phyloP scores from a whole-genome alignment of 2,329 filamentous ascomycete genomes.

The Clonostachys chloroleuca region DNA sequence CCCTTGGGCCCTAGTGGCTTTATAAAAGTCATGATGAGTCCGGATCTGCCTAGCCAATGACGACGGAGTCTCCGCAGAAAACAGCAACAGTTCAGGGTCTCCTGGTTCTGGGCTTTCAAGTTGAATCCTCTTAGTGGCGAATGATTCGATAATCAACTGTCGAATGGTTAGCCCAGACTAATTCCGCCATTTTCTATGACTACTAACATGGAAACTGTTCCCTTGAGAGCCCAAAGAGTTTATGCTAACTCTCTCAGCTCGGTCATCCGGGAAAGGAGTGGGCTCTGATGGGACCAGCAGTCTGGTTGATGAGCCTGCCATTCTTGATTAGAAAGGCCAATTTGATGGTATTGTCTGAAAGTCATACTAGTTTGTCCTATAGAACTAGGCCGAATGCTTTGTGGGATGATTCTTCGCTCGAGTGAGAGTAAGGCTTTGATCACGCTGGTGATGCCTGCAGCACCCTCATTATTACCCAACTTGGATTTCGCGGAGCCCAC shows the following conservation, averaged over 20 bases:
- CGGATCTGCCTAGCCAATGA: too few relatives aligned
- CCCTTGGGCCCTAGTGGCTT: too few relatives aligned
- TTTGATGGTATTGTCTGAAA: too few relatives aligned
- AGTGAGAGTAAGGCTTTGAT: constrained; percentile 34
- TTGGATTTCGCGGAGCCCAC: constrained; percentile 29
- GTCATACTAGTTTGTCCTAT: constrained; percentile 22
- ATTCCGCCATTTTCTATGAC: too few relatives aligned
- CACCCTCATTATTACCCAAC: constrained; percentile 35
- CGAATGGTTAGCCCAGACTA: too few relatives aligned
- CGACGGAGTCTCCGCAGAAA: too few relatives aligned
- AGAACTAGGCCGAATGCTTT: constrained; percentile 29
- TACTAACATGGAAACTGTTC: too few relatives aligned
- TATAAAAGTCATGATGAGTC: too few relatives aligned
- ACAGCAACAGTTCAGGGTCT: too few relatives aligned
- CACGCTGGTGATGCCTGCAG: constrained; percentile 31
- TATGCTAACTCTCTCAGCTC: constrained; percentile 14
- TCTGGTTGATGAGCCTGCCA: constrained; percentile 7
- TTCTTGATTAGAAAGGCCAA: constrained; percentile 1
- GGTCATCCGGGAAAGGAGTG: constrained; percentile 9
- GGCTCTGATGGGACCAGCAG: constrained; percentile 12
- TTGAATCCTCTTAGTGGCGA: too few relatives aligned
- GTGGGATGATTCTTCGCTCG: constrained; percentile 34
- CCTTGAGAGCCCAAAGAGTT: constrained; percentile 19
- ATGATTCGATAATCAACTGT: too few relatives aligned
- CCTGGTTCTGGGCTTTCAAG: too few relatives aligned